Conservation (phyloP, 2,329 filamentous ascomycete species). For the Fusarium nelsonii region DNA sequence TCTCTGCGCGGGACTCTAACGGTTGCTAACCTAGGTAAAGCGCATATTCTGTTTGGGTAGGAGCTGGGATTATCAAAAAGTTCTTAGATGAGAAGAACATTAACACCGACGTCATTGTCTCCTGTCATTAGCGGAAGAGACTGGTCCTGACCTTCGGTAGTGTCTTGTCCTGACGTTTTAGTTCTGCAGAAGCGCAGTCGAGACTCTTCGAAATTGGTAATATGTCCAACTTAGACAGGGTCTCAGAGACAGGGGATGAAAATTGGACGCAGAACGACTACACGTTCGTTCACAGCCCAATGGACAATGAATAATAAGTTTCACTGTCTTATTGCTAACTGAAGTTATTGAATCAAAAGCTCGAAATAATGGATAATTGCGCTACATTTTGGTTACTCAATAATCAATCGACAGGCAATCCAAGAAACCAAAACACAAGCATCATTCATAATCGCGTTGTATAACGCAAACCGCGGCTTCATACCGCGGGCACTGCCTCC, state of each 20-base stretch:
- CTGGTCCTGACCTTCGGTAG: constrained; percentile 33
- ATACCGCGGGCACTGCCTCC: constrained; percentile 10
- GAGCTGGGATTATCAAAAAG: background rate
- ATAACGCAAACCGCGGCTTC: constrained; percentile 18
- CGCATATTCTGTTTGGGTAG: background rate
- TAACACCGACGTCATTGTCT: constrained; percentile 32
- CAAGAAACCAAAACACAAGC: background rate
- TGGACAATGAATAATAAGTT: background rate
- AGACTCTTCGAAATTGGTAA: constrained; percentile 31
- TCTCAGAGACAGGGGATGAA: constrained; percentile 22
- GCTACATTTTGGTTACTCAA: background rate
- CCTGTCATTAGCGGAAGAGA: constrained; percentile 13
- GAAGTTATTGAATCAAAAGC: background rate
- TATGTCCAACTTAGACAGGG: constrained; percentile 27
- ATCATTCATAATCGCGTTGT: background rate
- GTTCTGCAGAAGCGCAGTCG: constrained; percentile 27
- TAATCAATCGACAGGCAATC: background rate
- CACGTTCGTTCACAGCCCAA: background rate
- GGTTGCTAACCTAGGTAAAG: constrained; percentile 4
- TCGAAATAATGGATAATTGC: background rate
- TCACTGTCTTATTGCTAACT: background rate
- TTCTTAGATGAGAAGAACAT: constrained; percentile 14
- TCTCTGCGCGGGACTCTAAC: background rate
- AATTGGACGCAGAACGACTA: background rate
- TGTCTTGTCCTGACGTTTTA: constrained; percentile 38